These are phyloP conservation scores for Chimonanthus salicifolius DNA, from an alignment of 164 flowering plant species.

Conservation along the genomic window DNA sequence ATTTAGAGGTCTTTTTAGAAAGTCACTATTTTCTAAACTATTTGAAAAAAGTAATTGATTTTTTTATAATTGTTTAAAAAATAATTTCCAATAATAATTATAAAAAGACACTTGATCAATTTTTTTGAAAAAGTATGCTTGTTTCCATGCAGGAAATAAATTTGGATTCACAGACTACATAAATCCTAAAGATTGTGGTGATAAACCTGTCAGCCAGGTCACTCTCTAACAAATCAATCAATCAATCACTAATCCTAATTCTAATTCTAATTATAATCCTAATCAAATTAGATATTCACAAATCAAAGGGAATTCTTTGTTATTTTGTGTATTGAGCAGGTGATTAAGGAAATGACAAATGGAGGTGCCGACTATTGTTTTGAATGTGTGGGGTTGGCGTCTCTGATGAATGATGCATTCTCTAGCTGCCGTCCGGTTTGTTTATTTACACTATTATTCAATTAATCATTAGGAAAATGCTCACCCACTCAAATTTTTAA, in stretches of 20 bases:
- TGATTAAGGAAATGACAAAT: slow-evolving; percentile 55
- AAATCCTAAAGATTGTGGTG: slow-evolving; percentile 39
- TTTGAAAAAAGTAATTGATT: too few relatives aligned
- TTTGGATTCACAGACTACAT: slow-evolving; percentile 64
- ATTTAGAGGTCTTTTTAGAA: too few relatives aligned
- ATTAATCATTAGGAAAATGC: too few relatives aligned
- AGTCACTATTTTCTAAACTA: too few relatives aligned
- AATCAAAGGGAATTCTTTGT: background rate
- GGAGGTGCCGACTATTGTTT: slow-evolving; percentile 84
- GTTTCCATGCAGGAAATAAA: slow-evolving; percentile 37
- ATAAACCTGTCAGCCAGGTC: slow-evolving; percentile 43
- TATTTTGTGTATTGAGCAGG: slow-evolving; percentile 22
- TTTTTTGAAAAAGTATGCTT: background rate
- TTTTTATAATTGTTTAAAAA: too few relatives aligned
- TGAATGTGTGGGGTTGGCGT: slow-evolving; percentile 68
- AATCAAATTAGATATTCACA: too few relatives aligned
- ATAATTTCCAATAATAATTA: too few relatives aligned
- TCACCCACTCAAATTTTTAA: too few relatives aligned
- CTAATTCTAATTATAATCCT: too few relatives aligned
- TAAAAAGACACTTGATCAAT: background rate
- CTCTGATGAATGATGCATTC: slow-evolving; percentile 58
- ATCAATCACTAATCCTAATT: background rate
- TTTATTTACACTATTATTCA: background rate
- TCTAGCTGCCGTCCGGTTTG: slow-evolving; percentile 32
- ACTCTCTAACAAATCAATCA: background rate